Conservation (phyloP, 192 early-diverging fungal species). For the Allomyces arbusculus region DNA sequence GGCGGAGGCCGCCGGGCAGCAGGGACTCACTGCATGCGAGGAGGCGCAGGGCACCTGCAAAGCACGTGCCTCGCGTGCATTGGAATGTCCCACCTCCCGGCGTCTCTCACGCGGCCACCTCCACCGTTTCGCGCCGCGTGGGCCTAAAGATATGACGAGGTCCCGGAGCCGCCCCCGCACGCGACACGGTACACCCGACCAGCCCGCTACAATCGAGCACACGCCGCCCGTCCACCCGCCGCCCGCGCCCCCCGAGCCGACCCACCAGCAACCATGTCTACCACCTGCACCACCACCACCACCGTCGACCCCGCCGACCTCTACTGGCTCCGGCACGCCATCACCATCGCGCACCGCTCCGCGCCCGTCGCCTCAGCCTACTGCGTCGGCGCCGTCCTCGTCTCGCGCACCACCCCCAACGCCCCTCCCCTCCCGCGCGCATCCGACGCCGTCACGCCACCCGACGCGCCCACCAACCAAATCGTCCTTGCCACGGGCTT, state of each 20-base stretch:
- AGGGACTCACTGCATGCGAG: no score
- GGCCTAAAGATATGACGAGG: no score
- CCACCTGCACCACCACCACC: no score
- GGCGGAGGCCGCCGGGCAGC: no score
- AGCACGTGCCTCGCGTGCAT: no score
- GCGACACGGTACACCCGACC: no score
- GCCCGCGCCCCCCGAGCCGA: no score
- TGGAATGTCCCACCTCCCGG: slow-evolving; percentile 7
- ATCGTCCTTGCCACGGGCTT: slow-evolving; percentile 60
- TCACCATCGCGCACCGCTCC: slow-evolving; percentile 61
- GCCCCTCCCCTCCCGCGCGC: background rate
- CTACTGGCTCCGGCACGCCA: slow-evolving; percentile 59
- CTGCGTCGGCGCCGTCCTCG: slow-evolving; percentile 77
- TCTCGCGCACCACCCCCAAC: slow-evolving; percentile 2
- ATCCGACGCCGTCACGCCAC: background rate
- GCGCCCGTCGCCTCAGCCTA: slow-evolving; percentile 62
- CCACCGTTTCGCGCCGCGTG: slow-evolving; percentile 44
- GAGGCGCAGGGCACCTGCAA: no score
- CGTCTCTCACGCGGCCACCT: slow-evolving; percentile 23
- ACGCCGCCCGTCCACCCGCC: no score
- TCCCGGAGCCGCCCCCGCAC: no score
- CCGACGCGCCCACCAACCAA: slow-evolving; percentile 5
- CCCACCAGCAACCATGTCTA: no score
- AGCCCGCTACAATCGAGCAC: no score
- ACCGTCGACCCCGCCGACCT: slow-evolving; percentile 21